Percentiles rank a stretch among this genome's conserved stretches.
These are phyloP conservation scores for Halenospora varia DNA, from an alignment of 495 filamentous ascomycete genomes.

Conservation along the genomic window DNA sequence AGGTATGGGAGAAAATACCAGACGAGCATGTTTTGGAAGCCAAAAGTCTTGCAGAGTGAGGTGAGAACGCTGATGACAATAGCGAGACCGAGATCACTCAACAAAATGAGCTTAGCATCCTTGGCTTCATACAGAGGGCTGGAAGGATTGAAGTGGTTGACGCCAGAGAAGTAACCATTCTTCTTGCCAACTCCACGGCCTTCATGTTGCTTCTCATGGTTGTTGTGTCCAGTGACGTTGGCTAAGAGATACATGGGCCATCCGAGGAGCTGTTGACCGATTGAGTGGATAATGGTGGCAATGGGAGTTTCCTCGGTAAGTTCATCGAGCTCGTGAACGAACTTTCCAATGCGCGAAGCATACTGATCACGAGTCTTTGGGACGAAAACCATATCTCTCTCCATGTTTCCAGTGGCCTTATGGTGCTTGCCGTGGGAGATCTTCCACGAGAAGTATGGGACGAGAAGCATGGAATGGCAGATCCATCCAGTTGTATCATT, in stretches of 20 bases:
- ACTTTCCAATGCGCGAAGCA: conserved; percentile 61
- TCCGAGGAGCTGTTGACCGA: conserved; percentile 83
- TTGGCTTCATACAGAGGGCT: conserved; percentile 90
- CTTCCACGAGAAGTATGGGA: conserved; percentile 92
- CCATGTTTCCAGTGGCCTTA: conserved; percentile 92
- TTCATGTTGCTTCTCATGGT: conserved; percentile 79
- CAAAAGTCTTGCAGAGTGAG: conserved; percentile 65
- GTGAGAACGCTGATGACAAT: conserved; percentile 49
- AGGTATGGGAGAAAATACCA: conserved; percentile 96
- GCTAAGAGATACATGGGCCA: conserved; percentile 82
- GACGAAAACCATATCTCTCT: conserved; percentile 96
- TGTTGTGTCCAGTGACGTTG: conserved; percentile 94
- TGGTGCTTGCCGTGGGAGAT: conserved; percentile 92
- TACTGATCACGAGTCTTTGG: conserved; percentile 78
- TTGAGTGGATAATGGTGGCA: conserved; percentile 62
- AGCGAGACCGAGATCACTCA: conserved; percentile 78
- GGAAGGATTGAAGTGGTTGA: conserved; percentile 90
- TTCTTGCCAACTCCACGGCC: conserved; percentile 85
- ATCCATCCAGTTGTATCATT: conserved; percentile 87
- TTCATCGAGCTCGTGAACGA: conserved; percentile 77
- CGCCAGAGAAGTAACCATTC: conserved; percentile 74
- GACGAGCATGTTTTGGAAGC: conserved; percentile 79
- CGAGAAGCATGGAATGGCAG: conserved; percentile 75
- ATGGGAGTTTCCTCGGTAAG: conserved; percentile 93
- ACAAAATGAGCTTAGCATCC: conserved; percentile 74